A percentile compares a stretch with the other conserved stretches of the same genome.
Conservation (phyloP, 805 yeast species). For the Nakazawaea siamensis region DNA sequence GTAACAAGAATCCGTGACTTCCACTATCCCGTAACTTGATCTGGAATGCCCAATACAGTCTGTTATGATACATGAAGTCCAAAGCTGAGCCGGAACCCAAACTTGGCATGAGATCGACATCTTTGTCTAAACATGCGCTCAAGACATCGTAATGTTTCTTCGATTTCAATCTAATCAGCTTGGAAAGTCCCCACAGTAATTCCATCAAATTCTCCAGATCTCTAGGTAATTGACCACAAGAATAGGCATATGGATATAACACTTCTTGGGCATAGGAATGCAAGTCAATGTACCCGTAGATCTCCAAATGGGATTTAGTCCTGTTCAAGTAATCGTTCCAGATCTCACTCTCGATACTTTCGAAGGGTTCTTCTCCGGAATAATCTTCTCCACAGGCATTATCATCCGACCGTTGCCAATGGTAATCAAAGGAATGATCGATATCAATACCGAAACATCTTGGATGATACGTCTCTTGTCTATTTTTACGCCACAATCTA, state of each 20-base stretch:
- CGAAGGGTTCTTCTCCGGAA: conserved; percentile 68
- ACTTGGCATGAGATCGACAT: conserved; percentile 64
- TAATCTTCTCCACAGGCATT: conserved; percentile 81
- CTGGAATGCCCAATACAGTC: conserved; percentile 81
- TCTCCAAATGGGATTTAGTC: conserved; percentile 46
- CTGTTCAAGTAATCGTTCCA: conserved; percentile 39
- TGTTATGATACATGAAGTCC: conserved; percentile 77
- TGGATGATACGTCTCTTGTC: conserved; percentile 64
- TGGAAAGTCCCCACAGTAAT: conserved; percentile 72
- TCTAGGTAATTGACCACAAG: conserved; percentile 65
- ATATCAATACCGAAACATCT: conserved; percentile 78
- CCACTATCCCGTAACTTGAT: conserved; percentile 78
- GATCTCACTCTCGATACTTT: conserved; percentile 47
- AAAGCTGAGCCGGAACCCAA: conserved; percentile 74
- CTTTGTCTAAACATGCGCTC: conserved; percentile 76
- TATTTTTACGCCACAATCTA: conserved; percentile 82
- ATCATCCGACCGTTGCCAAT: conserved; percentile 54
- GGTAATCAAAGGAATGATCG: conserved; percentile 75
- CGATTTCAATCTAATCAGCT: conserved; percentile 54
- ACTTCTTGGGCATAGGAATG: conserved; percentile 84
- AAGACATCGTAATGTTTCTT: conserved; percentile 63
- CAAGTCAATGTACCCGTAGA: conserved; percentile 73
- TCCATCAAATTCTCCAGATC: conserved; percentile 78
- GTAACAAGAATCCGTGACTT: conserved; percentile 73
- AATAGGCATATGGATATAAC: conserved; percentile 74